Base-by-base conservation (phyloP, 768 basidiomycete genomes). In the Lanmaoa pseudosensibilis region DNA sequence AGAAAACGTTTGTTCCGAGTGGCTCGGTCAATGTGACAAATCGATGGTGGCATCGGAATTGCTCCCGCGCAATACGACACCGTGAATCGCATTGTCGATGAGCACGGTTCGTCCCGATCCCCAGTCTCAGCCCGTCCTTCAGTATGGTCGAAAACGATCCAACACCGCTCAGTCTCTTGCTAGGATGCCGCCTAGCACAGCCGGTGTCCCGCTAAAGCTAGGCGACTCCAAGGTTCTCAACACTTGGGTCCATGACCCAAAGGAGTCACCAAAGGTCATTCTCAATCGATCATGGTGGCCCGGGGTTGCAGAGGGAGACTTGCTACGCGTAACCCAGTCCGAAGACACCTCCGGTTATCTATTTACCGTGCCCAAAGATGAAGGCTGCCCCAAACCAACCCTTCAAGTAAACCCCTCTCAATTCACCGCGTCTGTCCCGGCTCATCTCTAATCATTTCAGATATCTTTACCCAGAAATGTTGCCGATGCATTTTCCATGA, bases 211-310 rank as follows among this genome's bases (percentile, higher is more conserved):
- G 0, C 74, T 91, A 16, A 79, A 80, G 65, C 63, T 82, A 21
- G 89, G 89, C 15, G 88, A 88, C 59, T 77, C 73, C 6, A 86
- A 83, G 62, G 73, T 79, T 2, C 73, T 92, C 46, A 87, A 84
- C 37, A 77, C 80, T 13, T 91, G 90, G 90, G 88, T 92, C 4
- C 86, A 89, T 65, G 87, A 90, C 54, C 63, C 78, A 36, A 86
- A 84, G 64, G 83, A 87, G 50, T 79, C 82, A 0, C 68, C 78
- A 9, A 72, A 72, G 18, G 84, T 90, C 52, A 75, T 84, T 18
- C 79, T 94, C 68, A 92, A 92, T 60, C 86, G 86, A 43, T 75
- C 83, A 12, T 83, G 78, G 68, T 91, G 88, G 87, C 88, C 88
- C 7, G 92, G 92, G 3, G 86, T 91, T 33, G 75, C 77, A 44